phyloP scores from a whole-genome alignment of 768 basidiomycete genomes.

The Chalciporus chontae region DNA sequence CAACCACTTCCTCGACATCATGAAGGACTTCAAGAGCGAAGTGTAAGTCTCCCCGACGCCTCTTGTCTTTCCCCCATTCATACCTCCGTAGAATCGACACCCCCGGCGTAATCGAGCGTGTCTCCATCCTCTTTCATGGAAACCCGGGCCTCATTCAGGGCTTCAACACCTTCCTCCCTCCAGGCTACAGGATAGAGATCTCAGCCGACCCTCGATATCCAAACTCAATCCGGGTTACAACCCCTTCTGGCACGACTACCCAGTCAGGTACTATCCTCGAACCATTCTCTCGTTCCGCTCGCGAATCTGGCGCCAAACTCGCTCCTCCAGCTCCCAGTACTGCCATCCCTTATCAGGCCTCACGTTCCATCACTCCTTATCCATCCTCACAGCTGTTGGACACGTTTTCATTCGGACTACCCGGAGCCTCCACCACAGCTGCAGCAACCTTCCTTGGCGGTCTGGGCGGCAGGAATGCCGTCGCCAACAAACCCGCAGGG shows the following conservation, averaged over 20 bases:
- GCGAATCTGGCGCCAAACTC: slow-evolving; percentile 25
- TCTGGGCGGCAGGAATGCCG: slow-evolving; percentile 46
- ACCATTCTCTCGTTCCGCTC: slow-evolving; percentile 25
- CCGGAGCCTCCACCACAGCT: slow-evolving; percentile 48
- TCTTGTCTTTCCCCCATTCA: slow-evolving; percentile 2
- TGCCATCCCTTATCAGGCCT: slow-evolving; percentile 24
- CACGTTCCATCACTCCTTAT: slow-evolving; percentile 56
- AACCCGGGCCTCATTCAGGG: slow-evolving; percentile 90
- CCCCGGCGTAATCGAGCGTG: slow-evolving; percentile 93
- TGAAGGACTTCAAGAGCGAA: slow-evolving; percentile 99
- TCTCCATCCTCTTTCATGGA: slow-evolving; percentile 88
- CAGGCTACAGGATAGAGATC: slow-evolving; percentile 91
- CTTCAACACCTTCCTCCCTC: slow-evolving; percentile 95
- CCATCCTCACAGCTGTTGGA: slow-evolving; percentile 34
- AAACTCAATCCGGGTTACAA: slow-evolving; percentile 77
- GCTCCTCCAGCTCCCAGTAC: slow-evolving; percentile 35
- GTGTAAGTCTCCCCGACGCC: slow-evolving; percentile 48
- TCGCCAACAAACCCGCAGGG: slow-evolving; percentile 51
- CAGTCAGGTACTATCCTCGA: slow-evolving; percentile 52
- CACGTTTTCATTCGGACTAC: slow-evolving; percentile 45
- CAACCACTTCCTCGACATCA: slow-evolving; percentile 92
- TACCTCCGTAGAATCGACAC: slow-evolving; percentile 78
- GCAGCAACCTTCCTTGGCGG: slow-evolving; percentile 67
- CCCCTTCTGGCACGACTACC: slow-evolving; percentile 68
- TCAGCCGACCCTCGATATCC: slow-evolving; percentile 67